Conservation (phyloP, 2,329 filamentous ascomycete genomes). For the Pseudopithomyces maydicus region DNA sequence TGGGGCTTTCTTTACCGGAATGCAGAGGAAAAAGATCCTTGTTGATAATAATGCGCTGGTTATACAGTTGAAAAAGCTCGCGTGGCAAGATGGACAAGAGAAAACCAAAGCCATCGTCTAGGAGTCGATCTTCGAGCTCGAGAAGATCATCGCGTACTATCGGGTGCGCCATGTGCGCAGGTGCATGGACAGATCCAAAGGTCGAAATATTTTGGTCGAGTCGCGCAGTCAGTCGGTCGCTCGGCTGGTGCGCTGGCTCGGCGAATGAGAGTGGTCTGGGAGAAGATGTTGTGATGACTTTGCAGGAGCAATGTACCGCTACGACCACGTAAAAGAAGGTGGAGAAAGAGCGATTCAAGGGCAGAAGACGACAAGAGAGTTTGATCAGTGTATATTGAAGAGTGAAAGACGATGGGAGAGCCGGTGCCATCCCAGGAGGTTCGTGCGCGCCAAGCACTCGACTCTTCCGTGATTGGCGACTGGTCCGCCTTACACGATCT, state of each 20-base stretch:
- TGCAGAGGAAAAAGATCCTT: neutral
- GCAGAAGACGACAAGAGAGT: neutral
- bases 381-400: neutral
- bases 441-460: slow-evolving; percentile 5
- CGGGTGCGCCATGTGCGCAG: neutral
- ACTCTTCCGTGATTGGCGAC: neutral
- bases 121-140: neutral
- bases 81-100: slow-evolving; percentile 8
- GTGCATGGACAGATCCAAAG: too few relatives aligned
- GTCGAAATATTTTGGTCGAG: neutral
- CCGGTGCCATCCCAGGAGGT: slow-evolving; percentile 7
- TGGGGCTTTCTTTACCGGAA: neutral
- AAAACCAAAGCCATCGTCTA: slow-evolving; percentile 4
- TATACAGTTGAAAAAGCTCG: slow-evolving; percentile 3
- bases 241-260: slow-evolving; percentile 1
- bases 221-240: neutral
- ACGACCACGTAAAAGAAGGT: neutral
- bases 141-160: slow-evolving; percentile 1
- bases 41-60: slow-evolving; percentile 2
- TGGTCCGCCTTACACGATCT: slow-evolving; percentile 3
- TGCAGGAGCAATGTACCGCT: neutral
- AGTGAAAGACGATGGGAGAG: neutral
- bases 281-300: neutral
- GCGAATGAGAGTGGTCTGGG: slow-evolving; percentile 1
- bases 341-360: neutral